These are phyloP conservation scores for Trichopus zeylanicus DNA, from an alignment of 116 monocot genomes.

Conservation along the genomic window DNA sequence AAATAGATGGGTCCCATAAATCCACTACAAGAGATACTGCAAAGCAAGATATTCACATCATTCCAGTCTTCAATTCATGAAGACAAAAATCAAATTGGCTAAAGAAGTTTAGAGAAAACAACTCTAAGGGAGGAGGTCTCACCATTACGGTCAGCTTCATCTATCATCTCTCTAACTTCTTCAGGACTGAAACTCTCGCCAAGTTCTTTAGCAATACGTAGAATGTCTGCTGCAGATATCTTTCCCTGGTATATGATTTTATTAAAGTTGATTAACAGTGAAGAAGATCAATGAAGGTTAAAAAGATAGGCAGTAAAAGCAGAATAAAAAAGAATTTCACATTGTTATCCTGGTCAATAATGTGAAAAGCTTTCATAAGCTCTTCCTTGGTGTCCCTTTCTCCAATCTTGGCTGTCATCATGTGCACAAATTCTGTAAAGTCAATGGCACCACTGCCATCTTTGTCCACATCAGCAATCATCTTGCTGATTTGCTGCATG, in stretches of 20 bases:
- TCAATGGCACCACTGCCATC: constrained; percentile 95
- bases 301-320: neutral
- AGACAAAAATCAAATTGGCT: neutral
- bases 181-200: constrained; percentile 58
- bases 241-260: constrained; percentile 45
- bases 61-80: neutral
- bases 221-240: constrained; percentile 71
- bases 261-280: neutral
- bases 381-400: constrained; percentile 93
- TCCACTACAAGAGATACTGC: too few relatives aligned
- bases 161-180: constrained; percentile 85
- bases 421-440: constrained; percentile 77
- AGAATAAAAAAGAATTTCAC: constrained; percentile 25
- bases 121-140: constrained; percentile 10
- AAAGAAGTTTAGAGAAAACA: neutral
- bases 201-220: constrained; percentile 57
- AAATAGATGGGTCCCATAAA: too few relatives aligned
- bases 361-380: constrained; percentile 78
- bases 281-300: neutral
- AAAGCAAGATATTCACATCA: too few relatives aligned
- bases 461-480: constrained; percentile 99
- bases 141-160: constrained; percentile 78
- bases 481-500: constrained; percentile 73
- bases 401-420: constrained; percentile 98
- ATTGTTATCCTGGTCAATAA: constrained; percentile 95